Conservation (phyloP, 2,329 filamentous ascomycete genomes). For the Phialocephala subalpina region DNA sequence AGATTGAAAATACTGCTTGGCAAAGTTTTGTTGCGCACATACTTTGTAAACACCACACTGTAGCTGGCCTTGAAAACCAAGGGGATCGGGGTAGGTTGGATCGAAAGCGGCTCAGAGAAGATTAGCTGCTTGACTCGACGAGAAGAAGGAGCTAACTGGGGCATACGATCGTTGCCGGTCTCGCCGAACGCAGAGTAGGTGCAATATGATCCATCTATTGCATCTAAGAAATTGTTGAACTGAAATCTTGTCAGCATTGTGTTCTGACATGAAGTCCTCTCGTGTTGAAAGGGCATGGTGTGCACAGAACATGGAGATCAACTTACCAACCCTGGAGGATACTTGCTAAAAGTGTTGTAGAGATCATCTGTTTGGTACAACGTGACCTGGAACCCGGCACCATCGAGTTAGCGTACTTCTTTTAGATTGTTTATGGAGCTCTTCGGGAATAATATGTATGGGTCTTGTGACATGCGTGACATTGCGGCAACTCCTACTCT, state of each 20-base stretch:
- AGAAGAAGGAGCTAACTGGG: not conserved
- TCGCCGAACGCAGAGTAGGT: slow-evolving; percentile 44
- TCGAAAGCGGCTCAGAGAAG: slow-evolving; percentile 17
- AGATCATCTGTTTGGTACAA: slow-evolving; percentile 51
- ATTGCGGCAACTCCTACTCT: no score
- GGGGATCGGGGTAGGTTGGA: slow-evolving; percentile 40
- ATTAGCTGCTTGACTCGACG: not conserved
- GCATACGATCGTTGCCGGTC: slow-evolving; percentile 24
- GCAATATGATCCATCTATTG: slow-evolving; percentile 49
- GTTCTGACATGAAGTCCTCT: no score
- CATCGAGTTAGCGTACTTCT: no score
- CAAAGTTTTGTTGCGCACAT: not conserved
- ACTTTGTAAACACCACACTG: slow-evolving; percentile 49
- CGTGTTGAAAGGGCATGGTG: no score
- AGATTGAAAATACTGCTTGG: no score
- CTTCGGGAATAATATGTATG: no score
- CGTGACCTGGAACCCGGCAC: slow-evolving; percentile 28
- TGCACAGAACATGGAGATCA: not conserved
- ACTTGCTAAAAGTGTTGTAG: slow-evolving; percentile 42
- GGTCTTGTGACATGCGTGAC: no score
- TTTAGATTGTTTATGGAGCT: no score
- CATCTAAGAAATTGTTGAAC: slow-evolving; percentile 56
- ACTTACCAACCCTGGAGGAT: slow-evolving; percentile 6
- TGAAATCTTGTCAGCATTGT: slow-evolving; percentile 1
- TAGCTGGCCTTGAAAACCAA: slow-evolving; percentile 46